These are phyloP conservation scores for Paecilomyces niveus DNA, from an alignment of 2,329 filamentous ascomycete species.

Conservation along the genomic window DNA sequence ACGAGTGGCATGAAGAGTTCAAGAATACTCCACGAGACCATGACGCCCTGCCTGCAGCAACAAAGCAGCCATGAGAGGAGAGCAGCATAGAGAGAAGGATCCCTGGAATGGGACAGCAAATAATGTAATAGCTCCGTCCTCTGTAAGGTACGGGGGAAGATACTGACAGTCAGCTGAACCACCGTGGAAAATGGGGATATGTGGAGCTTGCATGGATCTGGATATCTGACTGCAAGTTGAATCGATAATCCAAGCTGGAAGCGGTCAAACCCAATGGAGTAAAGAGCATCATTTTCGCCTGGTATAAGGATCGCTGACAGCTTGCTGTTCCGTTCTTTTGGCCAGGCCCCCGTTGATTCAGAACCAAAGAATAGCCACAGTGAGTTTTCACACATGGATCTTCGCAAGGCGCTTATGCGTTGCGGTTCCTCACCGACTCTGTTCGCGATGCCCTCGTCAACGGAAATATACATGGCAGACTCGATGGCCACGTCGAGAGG, in stretches of 20 bases:
- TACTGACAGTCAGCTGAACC: not conserved
- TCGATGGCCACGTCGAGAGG: not conserved
- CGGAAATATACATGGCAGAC: not conserved
- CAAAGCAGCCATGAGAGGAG: not conserved
- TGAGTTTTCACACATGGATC: not conserved
- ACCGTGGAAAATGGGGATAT: not conserved
- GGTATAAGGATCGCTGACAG: not conserved
- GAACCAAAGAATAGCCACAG: not conserved
- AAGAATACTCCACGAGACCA: constrained; percentile 21
- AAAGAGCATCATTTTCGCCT: not conserved
- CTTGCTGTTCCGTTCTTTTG: not conserved
- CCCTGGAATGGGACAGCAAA: constrained; percentile 1
- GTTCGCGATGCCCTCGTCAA: not conserved
- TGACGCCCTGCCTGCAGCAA: constrained; percentile 10
- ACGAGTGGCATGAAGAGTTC: constrained; percentile 9
- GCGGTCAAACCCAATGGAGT: not conserved
- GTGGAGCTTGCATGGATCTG: constrained; percentile 4
- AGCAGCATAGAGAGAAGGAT: constrained; percentile 1
- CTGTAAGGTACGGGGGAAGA: constrained; percentile 2
- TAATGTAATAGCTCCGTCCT: constrained; percentile 3
- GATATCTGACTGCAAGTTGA: not conserved
- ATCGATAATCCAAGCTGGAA: not conserved
- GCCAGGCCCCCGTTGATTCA: not conserved
- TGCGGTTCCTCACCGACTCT: not conserved
- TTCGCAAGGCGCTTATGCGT: not conserved